Conservation (phyloP, 139 green algal genomes). For the Chlorella ohadii region DNA sequence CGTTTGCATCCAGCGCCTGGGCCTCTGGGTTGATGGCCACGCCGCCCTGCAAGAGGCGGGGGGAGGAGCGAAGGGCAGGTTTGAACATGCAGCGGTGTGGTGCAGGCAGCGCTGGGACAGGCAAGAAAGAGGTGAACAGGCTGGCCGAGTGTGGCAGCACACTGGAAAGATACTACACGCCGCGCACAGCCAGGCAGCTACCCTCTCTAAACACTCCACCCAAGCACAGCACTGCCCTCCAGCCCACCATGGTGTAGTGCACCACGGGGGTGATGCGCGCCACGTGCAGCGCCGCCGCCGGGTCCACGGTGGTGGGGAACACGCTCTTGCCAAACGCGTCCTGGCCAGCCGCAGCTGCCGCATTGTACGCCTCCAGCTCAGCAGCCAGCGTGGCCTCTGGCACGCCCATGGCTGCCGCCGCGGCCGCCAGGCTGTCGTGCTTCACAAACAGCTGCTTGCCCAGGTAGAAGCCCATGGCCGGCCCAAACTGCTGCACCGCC, state of each 20-base stretch:
- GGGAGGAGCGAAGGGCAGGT: too few relatives aligned
- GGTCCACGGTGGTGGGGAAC: slow-evolving; percentile 56
- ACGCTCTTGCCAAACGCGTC: slow-evolving; percentile 71
- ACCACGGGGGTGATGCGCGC: slow-evolving; percentile 73
- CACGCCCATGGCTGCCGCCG: slow-evolving; percentile 45
- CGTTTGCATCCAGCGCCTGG: slow-evolving; percentile 21
- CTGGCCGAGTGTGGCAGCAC: neutral
- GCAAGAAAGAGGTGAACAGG: too few relatives aligned
- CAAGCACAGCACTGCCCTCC: neutral
- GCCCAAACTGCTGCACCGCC: slow-evolving; percentile 54
- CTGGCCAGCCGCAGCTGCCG: slow-evolving; percentile 1
- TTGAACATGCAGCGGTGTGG: too few relatives aligned
- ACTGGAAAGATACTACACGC: neutral
- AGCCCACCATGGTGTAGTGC: slow-evolving; percentile 85
- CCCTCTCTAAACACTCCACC: neutral
- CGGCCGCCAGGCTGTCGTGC: slow-evolving; percentile 46
- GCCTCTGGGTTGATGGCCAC: slow-evolving; percentile 29
- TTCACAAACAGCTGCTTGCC: slow-evolving; percentile 64
- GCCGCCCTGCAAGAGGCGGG: slow-evolving; percentile 29
- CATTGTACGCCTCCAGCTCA: slow-evolving; percentile 61
- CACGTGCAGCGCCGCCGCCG: slow-evolving; percentile 46
- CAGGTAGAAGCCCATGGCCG: slow-evolving; percentile 71
- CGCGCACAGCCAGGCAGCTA: neutral
- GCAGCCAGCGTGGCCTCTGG: slow-evolving; percentile 29
- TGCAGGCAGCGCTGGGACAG: too few relatives aligned